Conservation (phyloP, 2,329 filamentous ascomycete species). For the Exophiala xenobiotica region DNA sequence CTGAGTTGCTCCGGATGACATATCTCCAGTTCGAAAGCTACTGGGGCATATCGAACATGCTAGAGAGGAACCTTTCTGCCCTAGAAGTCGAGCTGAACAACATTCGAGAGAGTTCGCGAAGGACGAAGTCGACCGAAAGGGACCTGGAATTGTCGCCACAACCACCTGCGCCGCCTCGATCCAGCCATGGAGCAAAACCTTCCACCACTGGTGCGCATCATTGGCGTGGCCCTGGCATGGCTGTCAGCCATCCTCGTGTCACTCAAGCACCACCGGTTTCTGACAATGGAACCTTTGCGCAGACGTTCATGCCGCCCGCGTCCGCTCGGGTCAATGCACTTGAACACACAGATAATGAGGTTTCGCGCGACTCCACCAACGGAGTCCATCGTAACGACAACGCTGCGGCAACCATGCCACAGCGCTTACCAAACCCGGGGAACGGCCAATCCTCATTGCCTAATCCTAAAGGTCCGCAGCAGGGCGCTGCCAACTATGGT, state of each 20-base stretch:
- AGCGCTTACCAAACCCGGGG: neutral
- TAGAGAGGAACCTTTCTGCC: slow-evolving; percentile 42
- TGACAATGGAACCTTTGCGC: neutral
- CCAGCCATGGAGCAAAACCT: neutral
- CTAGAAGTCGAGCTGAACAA: neutral
- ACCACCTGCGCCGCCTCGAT: neutral
- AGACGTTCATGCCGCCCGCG: neutral
- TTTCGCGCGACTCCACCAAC: neutral
- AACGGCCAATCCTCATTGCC: neutral
- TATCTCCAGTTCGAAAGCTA: slow-evolving; percentile 33
- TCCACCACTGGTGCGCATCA: neutral
- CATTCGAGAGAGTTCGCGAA: neutral
- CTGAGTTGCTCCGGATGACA: slow-evolving; percentile 29
- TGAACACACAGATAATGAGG: neutral
- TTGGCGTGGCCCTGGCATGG: neutral
- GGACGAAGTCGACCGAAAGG: neutral
- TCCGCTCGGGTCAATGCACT: neutral
- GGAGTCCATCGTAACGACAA: neutral
- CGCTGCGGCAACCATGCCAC: neutral
- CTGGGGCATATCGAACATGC: slow-evolving; percentile 29
- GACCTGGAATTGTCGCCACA: neutral
- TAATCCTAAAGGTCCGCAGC: neutral
- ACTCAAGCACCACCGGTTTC: neutral
- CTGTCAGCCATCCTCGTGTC: neutral
- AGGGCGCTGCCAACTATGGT: neutral